These are phyloP conservation scores for Boletus rex-veris DNA, from an alignment of 768 basidiomycete species.

Conservation along the genomic window DNA sequence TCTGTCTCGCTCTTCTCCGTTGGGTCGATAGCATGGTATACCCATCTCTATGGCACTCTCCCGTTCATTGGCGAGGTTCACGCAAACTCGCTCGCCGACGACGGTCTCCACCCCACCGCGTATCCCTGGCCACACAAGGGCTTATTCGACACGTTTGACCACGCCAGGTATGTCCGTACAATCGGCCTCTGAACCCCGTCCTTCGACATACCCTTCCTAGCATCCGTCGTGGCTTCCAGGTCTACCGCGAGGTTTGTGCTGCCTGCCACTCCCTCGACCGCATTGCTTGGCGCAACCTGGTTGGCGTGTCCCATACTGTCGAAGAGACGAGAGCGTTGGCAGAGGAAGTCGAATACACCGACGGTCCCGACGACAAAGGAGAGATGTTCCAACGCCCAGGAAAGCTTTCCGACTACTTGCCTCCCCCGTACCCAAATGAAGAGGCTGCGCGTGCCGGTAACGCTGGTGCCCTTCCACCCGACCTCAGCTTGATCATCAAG, in stretches of 20 bases:
- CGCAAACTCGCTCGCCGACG: conserved; percentile 89
- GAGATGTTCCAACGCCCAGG: conserved; percentile 99
- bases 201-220: conserved; percentile 38
- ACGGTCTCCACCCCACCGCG: conserved; percentile 83
- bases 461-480: conserved; percentile 93
- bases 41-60: conserved; percentile 85
- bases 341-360: conserved; percentile 94
- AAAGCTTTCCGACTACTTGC: conserved; percentile 97
- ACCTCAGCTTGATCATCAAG: conserved; percentile 96
- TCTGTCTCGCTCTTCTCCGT: conserved; percentile 74
- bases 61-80: conserved; percentile 91
- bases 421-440: conserved; percentile 92
- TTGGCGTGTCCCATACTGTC: conserved; percentile 94
- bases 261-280: conserved; percentile 99
- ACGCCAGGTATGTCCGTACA: conserved; percentile 70
- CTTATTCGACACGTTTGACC: conserved; percentile 87
- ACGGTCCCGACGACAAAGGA: conserved; percentile 91
- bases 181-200: conserved; percentile 3
- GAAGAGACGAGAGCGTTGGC: conserved; percentile 89
- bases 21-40: conserved; percentile 96
- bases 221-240: conserved; percentile 93
- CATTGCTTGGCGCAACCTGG: conserved; percentile 99
- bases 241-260: conserved; percentile 98
- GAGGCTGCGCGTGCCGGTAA: conserved; percentile 95
- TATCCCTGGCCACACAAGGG: conserved; percentile 95